Percentiles rank a stretch among this genome's conserved stretches.
Evolutionary conservation across 345 rosid species (phyloP).

Genomic region (Dovyalis caffra): DNA sequence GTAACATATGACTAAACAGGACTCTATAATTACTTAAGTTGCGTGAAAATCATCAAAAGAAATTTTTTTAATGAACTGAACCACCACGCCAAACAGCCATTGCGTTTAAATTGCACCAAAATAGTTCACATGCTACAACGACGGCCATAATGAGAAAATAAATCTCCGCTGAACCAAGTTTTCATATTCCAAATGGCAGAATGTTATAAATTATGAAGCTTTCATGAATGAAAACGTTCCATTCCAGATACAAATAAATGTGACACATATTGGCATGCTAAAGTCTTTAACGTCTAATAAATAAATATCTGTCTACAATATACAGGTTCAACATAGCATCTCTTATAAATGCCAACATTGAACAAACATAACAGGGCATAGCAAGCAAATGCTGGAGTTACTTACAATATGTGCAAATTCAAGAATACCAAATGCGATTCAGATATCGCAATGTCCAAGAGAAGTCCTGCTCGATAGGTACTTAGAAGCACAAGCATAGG

Average conservation of each 20-base stretch:
- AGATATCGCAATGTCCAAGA: background rate
- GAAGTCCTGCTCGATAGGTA: background rate
- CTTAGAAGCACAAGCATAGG: background rate
- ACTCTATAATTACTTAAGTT: no score
- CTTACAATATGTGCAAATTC: slow-evolving; percentile 9
- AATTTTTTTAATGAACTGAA: no score
- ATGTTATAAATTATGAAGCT: background rate
- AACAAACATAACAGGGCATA: background rate
- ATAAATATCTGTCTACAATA: background rate
- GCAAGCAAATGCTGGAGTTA: slow-evolving; percentile 8
- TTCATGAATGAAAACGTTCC: background rate
- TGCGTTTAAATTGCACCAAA: no score
- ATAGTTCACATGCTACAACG: no score
- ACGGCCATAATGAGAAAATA: background rate
- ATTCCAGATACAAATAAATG: background rate
- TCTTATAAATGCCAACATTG: background rate
- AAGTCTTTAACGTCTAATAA: background rate
- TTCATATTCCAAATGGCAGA: background rate
- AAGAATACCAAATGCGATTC: background rate
- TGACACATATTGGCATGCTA: background rate
- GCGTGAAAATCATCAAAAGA: no score
- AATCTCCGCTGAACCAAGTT: background rate
- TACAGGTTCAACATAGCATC: background rate
- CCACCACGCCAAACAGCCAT: no score
- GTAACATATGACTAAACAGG: no score